Evolutionary conservation across 306 rosid species (phyloP), one percentile per base, ranked within the genome.

Genomic region (Prunus mira): DNA sequence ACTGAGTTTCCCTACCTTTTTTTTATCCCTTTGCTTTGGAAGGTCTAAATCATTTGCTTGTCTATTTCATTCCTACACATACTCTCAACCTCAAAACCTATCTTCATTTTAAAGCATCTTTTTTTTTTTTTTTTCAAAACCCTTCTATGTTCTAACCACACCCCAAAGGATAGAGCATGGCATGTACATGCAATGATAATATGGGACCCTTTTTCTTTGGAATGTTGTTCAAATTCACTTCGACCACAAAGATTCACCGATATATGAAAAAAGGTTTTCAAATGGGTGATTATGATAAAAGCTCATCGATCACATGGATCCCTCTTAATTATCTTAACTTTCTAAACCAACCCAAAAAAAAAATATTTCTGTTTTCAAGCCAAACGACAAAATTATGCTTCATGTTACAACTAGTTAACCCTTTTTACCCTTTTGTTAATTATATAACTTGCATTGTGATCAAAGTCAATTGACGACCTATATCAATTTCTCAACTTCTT

Each of bases 11-110:
- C 77, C 81, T 25, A 58, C 76, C 68, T 55, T 56, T 27, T 66
- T 27, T 62, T 67, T 81, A 72, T 80, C 76, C 69, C 74, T 78
- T 73, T 83, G 71, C 90, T 87, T 88, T 85, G 85, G 91, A 88
- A 87, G 88, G 82, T 85, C 86, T 80, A 75, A 88, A 88, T 88
- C 89, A 87, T 87, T 85, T 82, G 81, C 38, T 49, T 87, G 86
- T 82, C 89, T 47, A 78, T 75, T 73, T 65, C 72, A 55, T 30
- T 58, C 78, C 72, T 67, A 75, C 72, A 50, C 73, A 82, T 64
- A 57, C 79, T 69, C 65, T 66, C 87, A 80, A 83, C 47, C 82
- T 79, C 87, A 79, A 60, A 34, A 64, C 76, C 64, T 77, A 76
- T 86, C 87, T 85, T 65, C 55, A 8, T 49, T 66, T 76, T 76